phyloP scores from a whole-genome alignment of 129 eudicot species.

The Artemisia annua region DNA sequence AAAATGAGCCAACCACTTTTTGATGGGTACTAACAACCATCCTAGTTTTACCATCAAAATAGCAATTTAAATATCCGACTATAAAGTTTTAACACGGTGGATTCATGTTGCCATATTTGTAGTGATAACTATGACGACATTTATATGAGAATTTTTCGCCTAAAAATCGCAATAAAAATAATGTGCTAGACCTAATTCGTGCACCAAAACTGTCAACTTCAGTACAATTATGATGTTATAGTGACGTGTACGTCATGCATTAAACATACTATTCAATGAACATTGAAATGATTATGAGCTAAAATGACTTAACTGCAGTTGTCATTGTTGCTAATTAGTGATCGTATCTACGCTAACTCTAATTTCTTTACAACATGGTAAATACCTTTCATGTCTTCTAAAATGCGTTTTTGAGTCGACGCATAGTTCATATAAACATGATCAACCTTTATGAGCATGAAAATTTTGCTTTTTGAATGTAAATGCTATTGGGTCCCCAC shows the following conservation, averaged over 20 bases:
- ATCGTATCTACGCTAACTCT: not conserved
- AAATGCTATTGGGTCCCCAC: constrained; percentile 13
- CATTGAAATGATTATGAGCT: not conserved
- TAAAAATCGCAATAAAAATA: not conserved
- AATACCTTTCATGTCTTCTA: not conserved
- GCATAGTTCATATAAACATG: not conserved
- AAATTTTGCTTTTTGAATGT: not conserved
- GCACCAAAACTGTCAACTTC: not conserved
- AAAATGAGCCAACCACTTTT: constrained; percentile 31
- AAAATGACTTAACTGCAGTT: constrained; percentile 7
- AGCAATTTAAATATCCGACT: constrained; percentile 8
- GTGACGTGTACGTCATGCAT: not conserved
- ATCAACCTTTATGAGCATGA: not conserved
- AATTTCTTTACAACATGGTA: not conserved
- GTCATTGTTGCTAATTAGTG: constrained; percentile 18
- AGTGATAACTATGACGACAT: not conserved
- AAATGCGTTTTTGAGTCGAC: not conserved
- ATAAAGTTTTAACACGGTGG: not conserved
- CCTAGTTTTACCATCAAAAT: constrained; percentile 28
- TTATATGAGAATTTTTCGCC: not conserved
- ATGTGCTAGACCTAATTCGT: not conserved
- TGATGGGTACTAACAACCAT: constrained; percentile 23
- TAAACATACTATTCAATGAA: not conserved
- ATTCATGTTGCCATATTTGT: constrained; percentile 15
- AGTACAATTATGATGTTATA: constrained; percentile 7